A percentile compares a stretch with the other conserved stretches of the same genome.
Conservation (phyloP, 305 asterid genomes). For the Vinca major region DNA sequence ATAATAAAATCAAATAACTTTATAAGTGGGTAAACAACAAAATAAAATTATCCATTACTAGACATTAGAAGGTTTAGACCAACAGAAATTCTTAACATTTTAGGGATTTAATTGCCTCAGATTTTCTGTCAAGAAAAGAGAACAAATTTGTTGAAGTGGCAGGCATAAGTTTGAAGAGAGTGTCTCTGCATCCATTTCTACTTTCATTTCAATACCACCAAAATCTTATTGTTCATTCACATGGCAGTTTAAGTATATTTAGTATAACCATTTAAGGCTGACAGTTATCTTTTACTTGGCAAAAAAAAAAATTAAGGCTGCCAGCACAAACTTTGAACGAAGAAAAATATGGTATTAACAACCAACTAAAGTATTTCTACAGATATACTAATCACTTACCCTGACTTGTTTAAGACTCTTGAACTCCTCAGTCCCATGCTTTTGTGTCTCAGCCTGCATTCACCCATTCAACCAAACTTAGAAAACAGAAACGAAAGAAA, state of each 20-base stretch:
- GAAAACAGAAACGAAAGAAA: constrained; percentile 14
- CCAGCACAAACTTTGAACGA: background rate
- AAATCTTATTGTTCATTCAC: background rate
- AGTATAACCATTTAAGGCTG: too few relatives aligned
- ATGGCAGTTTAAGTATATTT: too few relatives aligned
- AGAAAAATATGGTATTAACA: background rate
- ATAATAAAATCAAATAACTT: background rate
- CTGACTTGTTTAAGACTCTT: constrained; percentile 86
- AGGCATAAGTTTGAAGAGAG: too few relatives aligned
- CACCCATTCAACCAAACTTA: constrained; percentile 12
- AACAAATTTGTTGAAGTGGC: too few relatives aligned
- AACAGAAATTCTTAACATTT: background rate
- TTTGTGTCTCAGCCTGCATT: constrained; percentile 67
- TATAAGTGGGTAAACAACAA: background rate
- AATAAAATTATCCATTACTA: background rate
- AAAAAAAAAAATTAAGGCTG: too few relatives aligned
- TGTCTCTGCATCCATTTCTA: background rate
- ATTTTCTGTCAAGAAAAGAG: background rate
- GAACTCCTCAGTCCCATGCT: constrained; percentile 70
- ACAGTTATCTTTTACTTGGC: too few relatives aligned
- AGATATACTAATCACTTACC: constrained; percentile 41
- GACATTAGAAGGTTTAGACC: background rate
- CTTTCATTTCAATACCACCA: background rate
- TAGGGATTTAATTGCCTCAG: background rate
- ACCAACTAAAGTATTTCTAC: background rate